These are phyloP conservation scores for Amylostereum areolatum DNA, from an alignment of 1,284 basidiomycete species.

Conservation along the genomic window DNA sequence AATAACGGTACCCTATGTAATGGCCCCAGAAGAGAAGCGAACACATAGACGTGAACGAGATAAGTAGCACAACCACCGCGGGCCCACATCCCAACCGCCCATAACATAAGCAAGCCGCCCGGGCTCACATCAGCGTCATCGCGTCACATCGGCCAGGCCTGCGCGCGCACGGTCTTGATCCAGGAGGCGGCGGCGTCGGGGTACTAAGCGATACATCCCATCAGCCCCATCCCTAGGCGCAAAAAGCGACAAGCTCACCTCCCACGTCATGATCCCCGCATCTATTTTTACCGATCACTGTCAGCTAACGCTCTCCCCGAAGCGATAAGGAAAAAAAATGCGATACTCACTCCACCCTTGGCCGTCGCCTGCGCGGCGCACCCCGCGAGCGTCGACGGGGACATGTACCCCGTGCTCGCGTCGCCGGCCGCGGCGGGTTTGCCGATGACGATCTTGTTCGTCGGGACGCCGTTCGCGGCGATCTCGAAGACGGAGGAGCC, in stretches of 20 bases:
- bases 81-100: no score
- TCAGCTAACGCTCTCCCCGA: no score
- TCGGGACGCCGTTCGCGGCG: constrained; percentile 42
- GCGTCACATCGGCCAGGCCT: constrained; percentile 37
- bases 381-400: constrained; percentile 41
- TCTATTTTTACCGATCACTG: constrained; percentile 11
- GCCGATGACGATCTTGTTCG: constrained; percentile 52
- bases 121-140: no score
- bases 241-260: constrained; percentile 23
- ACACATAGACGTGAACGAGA: no score
- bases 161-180: constrained; percentile 39
- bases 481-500: constrained; percentile 54
- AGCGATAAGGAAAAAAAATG: no score
- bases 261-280: constrained; percentile 49
- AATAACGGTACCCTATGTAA: no score
- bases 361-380: constrained; percentile 51
- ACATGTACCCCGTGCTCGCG: constrained; percentile 51
- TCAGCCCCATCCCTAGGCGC: background rate
- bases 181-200: constrained; percentile 40
- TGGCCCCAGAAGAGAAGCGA: no score
- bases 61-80: no score
- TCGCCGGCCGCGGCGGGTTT: constrained; percentile 51
- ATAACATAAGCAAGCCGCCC: no score
- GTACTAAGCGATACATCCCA: constrained; percentile 21
- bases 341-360: constrained; percentile 40